Evolutionary conservation across 768 basidiomycete species (phyloP).

Genomic region (Russula emetica): DNA sequence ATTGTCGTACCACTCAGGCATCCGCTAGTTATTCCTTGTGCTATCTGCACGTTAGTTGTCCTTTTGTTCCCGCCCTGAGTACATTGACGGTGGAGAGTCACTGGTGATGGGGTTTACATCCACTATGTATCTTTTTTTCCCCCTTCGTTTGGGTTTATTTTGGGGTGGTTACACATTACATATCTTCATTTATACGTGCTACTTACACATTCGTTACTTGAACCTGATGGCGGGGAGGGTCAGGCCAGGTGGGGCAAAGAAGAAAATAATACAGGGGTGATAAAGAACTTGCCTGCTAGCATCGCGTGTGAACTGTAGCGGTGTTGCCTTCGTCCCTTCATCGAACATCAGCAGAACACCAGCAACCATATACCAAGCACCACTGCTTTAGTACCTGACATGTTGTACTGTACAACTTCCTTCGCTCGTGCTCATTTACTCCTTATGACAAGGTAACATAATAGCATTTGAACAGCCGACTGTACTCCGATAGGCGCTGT

Average conservation of each 20-base stretch:
- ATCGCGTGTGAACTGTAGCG: neutral
- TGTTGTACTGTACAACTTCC: neutral
- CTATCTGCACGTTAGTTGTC: neutral
- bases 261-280: neutral
- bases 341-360: too few species aligned
- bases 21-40: neutral
- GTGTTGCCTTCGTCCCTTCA: neutral
- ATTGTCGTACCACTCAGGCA: neutral
- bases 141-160: neutral
- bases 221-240: neutral
- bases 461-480: neutral
- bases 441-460: too few species aligned
- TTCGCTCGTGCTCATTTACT: neutral
- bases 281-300: neutral
- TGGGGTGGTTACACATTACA: conserved; percentile 1
- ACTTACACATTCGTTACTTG: conserved; percentile 2
- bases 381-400: neutral
- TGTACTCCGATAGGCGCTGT: too few species aligned
- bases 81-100: neutral
- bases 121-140: neutral
- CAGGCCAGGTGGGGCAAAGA: neutral
- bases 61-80: neutral
- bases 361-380: neutral
- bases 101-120: neutral
- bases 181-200: conserved; percentile 2